A percentile compares a stretch with the other conserved stretches of the same genome.
Evolutionary conservation across 202 grass and related monocot genomes (phyloP).

Genomic region (Hordeum pubiflorum): DNA sequence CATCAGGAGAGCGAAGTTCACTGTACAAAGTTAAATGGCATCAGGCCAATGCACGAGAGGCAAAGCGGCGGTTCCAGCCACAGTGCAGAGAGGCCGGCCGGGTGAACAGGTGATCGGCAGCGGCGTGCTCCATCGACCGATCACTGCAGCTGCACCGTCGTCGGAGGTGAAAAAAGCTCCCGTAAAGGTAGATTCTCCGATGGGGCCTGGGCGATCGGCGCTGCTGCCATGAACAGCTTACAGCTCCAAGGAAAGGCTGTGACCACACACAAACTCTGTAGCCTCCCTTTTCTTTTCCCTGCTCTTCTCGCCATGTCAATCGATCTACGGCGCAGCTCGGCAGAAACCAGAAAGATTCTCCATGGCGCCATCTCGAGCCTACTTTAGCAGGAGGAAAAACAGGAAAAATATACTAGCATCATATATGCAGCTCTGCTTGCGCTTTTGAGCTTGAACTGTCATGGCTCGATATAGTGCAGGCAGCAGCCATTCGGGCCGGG

Average conservation of each 20-base stretch:
- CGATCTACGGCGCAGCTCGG: neutral
- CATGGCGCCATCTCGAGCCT: neutral
- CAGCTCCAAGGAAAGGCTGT: conserved; percentile 2
- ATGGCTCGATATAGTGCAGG: conserved; percentile 9
- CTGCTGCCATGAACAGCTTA: neutral
- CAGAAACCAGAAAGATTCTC: conserved; percentile 35
- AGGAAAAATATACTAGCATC: neutral
- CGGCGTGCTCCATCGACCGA: neutral
- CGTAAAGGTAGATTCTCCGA: conserved; percentile 7
- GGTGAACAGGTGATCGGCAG: neutral
- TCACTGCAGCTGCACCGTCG: neutral
- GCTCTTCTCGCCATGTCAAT: conserved; percentile 29
- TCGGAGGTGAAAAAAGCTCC: neutral
- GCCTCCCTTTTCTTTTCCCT: neutral
- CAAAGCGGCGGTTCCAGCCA: neutral
- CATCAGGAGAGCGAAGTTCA: neutral
- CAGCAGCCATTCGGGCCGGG: neutral
- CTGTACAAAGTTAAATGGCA: neutral
- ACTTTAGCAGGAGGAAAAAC: neutral
- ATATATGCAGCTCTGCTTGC: neutral
- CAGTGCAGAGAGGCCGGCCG: neutral
- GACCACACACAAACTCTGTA: neutral
- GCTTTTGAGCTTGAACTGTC: neutral
- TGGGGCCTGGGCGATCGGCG: neutral
- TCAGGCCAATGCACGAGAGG: neutral